A percentile compares a stretch with the other conserved stretches of the same genome.
Conservation (phyloP, 495 filamentous ascomycete genomes). For the Penicillium flavigenum region DNA sequence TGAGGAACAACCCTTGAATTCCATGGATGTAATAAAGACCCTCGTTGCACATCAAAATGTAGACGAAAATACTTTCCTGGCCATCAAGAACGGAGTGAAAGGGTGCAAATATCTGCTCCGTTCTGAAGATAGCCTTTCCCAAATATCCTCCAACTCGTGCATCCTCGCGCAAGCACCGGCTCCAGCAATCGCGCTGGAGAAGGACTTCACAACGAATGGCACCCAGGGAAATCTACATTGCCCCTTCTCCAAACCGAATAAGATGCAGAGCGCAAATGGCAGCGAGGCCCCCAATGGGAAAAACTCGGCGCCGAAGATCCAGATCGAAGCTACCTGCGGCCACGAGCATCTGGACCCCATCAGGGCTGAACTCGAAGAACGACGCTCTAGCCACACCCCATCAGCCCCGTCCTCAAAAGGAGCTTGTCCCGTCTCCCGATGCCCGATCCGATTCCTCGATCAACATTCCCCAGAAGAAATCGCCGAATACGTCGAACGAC, state of each 20-base stretch:
- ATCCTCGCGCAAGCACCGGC: conserved; percentile 41
- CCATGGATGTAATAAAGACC: conserved; percentile 46
- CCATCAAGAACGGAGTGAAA: conserved; percentile 43
- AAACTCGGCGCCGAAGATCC: conserved; percentile 29
- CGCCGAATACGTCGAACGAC: conserved; percentile 81
- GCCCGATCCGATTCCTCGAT: conserved; percentile 85
- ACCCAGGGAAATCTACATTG: conserved; percentile 45
- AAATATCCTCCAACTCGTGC: conserved; percentile 37
- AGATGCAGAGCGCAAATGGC: conserved; percentile 21
- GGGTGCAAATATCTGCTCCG: conserved; percentile 41
- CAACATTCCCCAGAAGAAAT: conserved; percentile 90
- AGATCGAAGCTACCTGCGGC: conserved; percentile 35
- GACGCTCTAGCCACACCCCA: conserved; percentile 36
- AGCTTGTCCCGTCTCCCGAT: conserved; percentile 80
- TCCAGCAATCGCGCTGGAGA: conserved; percentile 35
- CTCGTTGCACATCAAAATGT: conserved; percentile 46
- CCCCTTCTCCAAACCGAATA: conserved; percentile 45
- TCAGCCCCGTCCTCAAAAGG: conserved; percentile 53
- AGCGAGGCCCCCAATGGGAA: conserved; percentile 29
- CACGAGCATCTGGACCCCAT: conserved; percentile 47
- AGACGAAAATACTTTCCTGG: conserved; percentile 39
- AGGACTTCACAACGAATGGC: conserved; percentile 49
- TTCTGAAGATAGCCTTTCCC: conserved; percentile 29
- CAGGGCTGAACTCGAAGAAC: conserved; percentile 44
- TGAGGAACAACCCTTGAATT: conserved; percentile 37